These are phyloP conservation scores for Aegilops bicornis DNA, from an alignment of 176 grass and related monocot genomes.

Conservation along the genomic window DNA sequence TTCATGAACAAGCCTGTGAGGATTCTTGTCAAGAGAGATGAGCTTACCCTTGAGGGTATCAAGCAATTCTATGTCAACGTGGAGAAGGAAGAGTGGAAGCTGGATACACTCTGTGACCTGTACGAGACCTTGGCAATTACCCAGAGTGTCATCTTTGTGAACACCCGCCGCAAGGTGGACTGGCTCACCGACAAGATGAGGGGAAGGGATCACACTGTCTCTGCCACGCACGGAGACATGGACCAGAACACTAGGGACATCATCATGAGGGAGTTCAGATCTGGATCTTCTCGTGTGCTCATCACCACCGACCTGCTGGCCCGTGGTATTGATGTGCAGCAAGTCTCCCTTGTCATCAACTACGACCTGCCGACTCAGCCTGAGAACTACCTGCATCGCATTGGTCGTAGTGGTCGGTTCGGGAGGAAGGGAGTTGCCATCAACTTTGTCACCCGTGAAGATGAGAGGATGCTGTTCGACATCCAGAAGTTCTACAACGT, in stretches of 20 bases:
- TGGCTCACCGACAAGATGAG: conserved; percentile 92
- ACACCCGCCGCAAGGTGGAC: conserved; percentile 85
- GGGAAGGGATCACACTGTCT: conserved; percentile 72
- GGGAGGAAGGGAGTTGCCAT: conserved; percentile 65
- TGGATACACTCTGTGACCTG: conserved; percentile 76
- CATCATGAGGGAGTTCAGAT: conserved; percentile 90
- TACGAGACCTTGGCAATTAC: conserved; percentile 76
- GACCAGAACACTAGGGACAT: conserved; percentile 92
- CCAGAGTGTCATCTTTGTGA: conserved; percentile 85
- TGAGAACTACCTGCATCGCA: conserved; percentile 82
- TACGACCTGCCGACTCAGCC: conserved; percentile 75
- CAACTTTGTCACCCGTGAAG: conserved; percentile 70
- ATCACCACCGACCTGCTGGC: conserved; percentile 84
- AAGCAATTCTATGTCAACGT: conserved; percentile 81
- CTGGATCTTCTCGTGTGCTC: conserved; percentile 74
- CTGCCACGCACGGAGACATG: conserved; percentile 79
- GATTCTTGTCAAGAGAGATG: conserved; percentile 83
- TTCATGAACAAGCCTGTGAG: conserved; percentile 82
- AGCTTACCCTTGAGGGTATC: conserved; percentile 81
- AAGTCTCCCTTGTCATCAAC: conserved; percentile 82
- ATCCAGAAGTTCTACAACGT: conserved; percentile 85
- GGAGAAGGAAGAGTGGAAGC: conserved; percentile 82
- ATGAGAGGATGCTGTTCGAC: conserved; percentile 71
- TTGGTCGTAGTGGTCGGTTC: conserved; percentile 76
- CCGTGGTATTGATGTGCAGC: conserved; percentile 86